Conservation (phyloP, 2,329 filamentous ascomycete species). For the Neonectria neomacrospora region DNA sequence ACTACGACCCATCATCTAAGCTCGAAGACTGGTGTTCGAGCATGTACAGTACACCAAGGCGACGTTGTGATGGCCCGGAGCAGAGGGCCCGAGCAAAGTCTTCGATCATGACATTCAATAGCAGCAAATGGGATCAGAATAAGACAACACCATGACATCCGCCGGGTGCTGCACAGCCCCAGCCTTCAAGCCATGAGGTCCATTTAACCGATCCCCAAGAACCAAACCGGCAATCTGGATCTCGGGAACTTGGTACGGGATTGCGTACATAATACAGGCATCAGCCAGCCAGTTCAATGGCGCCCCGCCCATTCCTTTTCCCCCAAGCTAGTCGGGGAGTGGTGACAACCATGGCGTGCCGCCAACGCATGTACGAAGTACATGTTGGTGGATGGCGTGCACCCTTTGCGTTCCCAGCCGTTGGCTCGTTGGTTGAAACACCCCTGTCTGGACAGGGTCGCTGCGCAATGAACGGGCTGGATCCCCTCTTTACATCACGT, state of each 20-base stretch:
- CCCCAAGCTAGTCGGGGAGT: slow-evolving; percentile 4
- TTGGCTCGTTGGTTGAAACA: neutral
- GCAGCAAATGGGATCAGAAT: slow-evolving; percentile 12
- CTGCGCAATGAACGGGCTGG: neutral
- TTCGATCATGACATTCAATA: slow-evolving; percentile 17
- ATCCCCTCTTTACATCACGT: neutral
- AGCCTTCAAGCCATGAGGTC: neutral
- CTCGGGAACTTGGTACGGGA: neutral
- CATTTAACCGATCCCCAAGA: neutral
- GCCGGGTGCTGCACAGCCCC: neutral
- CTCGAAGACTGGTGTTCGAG: slow-evolving; percentile 6
- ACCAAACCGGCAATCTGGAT: neutral
- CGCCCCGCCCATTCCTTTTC: neutral
- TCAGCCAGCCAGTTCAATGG: neutral
- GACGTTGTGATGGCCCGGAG: neutral
- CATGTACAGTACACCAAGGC: slow-evolving; percentile 35
- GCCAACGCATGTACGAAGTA: slow-evolving; percentile 3
- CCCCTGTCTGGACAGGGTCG: neutral
- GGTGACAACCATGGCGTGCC: slow-evolving; percentile 4
- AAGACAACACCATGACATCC: neutral
- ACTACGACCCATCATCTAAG: slow-evolving; percentile 4
- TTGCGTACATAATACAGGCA: neutral
- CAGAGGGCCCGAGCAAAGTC: neutral
- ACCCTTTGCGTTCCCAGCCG: neutral
- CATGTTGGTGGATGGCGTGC: neutral